Percentiles rank a stretch among this genome's conserved stretches.
These are phyloP conservation scores for Begonia fuchsioides DNA, from an alignment of 306 rosid species.

Conservation along the genomic window DNA sequence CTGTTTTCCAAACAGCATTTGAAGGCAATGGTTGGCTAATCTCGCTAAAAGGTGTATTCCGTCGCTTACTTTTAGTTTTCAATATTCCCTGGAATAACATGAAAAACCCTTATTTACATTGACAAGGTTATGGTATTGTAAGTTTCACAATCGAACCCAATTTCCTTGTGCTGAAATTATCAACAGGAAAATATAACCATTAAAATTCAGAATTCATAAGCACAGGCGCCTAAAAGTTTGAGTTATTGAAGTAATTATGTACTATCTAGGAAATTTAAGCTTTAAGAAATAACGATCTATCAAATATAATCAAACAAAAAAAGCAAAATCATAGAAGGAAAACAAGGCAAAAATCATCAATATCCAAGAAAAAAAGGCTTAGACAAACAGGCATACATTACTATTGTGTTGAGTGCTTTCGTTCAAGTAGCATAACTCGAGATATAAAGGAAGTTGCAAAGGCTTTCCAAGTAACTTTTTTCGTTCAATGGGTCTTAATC, in stretches of 20 bases:
- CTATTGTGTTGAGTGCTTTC: constrained; percentile 66
- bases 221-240: no score
- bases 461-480: constrained; percentile 72
- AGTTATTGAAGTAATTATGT: no score
- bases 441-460: constrained; percentile 68
- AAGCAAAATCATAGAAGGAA: no score
- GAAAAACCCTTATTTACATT: no score
- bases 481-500: constrained; percentile 62
- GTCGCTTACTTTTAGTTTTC: constrained; percentile 73
- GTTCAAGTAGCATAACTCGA: constrained; percentile 63
- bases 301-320: no score
- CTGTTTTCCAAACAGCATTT: constrained; percentile 69
- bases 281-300: no score
- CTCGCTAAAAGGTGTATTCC: constrained; percentile 65
- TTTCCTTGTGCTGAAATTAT: no score
- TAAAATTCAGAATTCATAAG: no score
- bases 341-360: background rate
- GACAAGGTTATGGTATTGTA: no score
- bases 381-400: constrained; percentile 29
- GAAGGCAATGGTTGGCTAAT: constrained; percentile 68
- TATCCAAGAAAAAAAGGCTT: constrained; percentile 13
- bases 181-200: no score
- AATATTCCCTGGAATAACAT: constrained; percentile 49
- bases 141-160: no score
- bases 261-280: no score